Conservation (phyloP, 352 stramenopile species). For the Pythium pyrilobum region DNA sequence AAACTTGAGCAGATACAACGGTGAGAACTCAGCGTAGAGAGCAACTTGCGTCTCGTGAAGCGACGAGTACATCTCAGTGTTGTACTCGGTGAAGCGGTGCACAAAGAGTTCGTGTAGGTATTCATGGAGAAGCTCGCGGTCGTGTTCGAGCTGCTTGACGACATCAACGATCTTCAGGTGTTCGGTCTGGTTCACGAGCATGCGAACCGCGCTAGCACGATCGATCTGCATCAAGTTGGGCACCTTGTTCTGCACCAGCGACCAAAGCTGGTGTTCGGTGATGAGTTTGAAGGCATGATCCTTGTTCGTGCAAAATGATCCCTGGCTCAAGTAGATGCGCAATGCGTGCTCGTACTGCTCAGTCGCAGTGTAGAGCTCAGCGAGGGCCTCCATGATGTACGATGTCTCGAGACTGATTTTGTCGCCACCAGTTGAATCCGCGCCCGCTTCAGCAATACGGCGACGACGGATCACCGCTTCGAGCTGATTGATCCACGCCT, state of each 20-base stretch:
- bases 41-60: slow-evolving; percentile 75
- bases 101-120: slow-evolving; percentile 78
- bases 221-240: slow-evolving; percentile 77
- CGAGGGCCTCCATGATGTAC: slow-evolving; percentile 77
- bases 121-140: slow-evolving; percentile 59
- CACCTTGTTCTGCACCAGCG: slow-evolving; percentile 74
- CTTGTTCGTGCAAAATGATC: slow-evolving; percentile 82
- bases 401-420: slow-evolving; percentile 74
- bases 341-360: slow-evolving; percentile 80
- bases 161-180: slow-evolving; percentile 75
- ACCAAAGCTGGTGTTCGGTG: slow-evolving; percentile 76
- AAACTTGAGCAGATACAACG: slow-evolving; percentile 63
- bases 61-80: slow-evolving; percentile 62
- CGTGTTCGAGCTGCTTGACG: slow-evolving; percentile 66
- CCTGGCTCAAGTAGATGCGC: slow-evolving; percentile 82
- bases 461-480: slow-evolving; percentile 66
- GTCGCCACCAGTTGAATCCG: slow-evolving; percentile 24
- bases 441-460: slow-evolving; percentile 52
- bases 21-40: slow-evolving; percentile 65
- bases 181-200: slow-evolving; percentile 78
- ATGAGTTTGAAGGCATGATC: slow-evolving; percentile 84
- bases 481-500: slow-evolving; percentile 80
- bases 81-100: slow-evolving; percentile 69
- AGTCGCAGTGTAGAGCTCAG: slow-evolving; percentile 75
- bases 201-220: slow-evolving; percentile 53